A percentile compares a stretch with the other conserved stretches of the same genome.
These are phyloP conservation scores for Lecanicillium sp. DNA, from an alignment of 2,329 filamentous ascomycete species.

Conservation along the genomic window DNA sequence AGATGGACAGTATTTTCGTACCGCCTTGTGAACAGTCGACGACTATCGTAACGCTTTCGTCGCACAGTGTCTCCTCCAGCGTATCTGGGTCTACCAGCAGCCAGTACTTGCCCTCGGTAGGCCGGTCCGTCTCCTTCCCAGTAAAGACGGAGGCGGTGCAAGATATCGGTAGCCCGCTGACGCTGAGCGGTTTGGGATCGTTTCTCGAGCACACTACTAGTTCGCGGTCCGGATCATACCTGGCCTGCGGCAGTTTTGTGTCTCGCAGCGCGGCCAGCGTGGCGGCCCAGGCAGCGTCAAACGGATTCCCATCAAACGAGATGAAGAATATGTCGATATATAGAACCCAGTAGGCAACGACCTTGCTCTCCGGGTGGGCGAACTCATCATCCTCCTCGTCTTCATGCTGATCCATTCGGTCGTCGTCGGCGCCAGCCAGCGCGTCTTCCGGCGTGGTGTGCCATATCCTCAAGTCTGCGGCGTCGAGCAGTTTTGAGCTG, in stretches of 20 bases:
- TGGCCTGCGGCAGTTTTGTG: constrained; percentile 68
- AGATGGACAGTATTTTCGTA: constrained; percentile 59
- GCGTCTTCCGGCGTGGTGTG: constrained; percentile 45
- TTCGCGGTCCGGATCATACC: constrained; percentile 78
- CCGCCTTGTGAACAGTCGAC: constrained; percentile 55
- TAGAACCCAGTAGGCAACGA: constrained; percentile 89
- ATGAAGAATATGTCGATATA: constrained; percentile 96
- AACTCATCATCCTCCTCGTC: constrained; percentile 23
- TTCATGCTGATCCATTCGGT: constrained; percentile 28
- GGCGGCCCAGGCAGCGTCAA: constrained; percentile 85
- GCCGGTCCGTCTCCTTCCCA: constrained; percentile 45
- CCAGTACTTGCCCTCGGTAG: constrained; percentile 52
- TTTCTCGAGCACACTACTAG: constrained; percentile 64
- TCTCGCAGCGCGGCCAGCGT: constrained; percentile 73
- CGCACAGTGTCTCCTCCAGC: constrained; percentile 79
- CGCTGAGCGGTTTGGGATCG: constrained; percentile 45
- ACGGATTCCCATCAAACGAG: constrained; percentile 83
- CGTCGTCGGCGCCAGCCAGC: constrained; percentile 36
- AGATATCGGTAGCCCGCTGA: constrained; percentile 65
- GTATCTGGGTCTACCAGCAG: constrained; percentile 81
- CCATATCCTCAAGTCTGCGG: constrained; percentile 66
- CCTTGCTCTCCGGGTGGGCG: constrained; percentile 27
- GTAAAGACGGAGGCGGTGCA: constrained; percentile 74
- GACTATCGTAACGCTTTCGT: constrained; percentile 75
- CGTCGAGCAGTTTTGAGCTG: constrained; percentile 57